Base-by-base conservation (phyloP, 192 early-diverging fungal genomes). In the Spinellus fusiger region DNA sequence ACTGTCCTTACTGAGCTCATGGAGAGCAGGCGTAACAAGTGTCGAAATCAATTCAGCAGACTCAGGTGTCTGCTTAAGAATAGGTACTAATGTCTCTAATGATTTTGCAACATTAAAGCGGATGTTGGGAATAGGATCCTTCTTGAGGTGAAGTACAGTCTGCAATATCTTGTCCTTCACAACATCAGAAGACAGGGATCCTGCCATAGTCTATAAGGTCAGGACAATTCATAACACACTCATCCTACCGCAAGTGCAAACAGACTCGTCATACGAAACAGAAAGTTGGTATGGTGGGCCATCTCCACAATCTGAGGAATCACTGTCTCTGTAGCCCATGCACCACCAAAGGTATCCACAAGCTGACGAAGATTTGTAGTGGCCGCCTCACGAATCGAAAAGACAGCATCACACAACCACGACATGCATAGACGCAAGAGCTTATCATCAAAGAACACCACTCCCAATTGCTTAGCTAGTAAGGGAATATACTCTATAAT, bases 401-500 rank as follows among this genome's bases (percentile, higher is more conserved):
- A 99, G 9, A 99, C 97, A 22, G 88, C 83, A 75, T 99, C 97
- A 15, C 93, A 91, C 49, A 99, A 81, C 97, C 97, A 99, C 37
- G 93, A 91, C 89, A 99, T 93, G 81, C 95, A 98, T 32, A 99
- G 80, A 56, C 80, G 83, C 25, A 86, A 84, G 4, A 99, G 80
- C 76, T 96, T 93, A 73, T 98, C 94, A 71, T 99, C 91, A 77
- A 99, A 99, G 79, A 99, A 99, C 31, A 82, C 87, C 29, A 93
- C 88, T 35, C 97, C 97, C 64, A 99, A 81, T 74, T 98, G 95
- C 51, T 81, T 85, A 23, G 95, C 95, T 56, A 99, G 84, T 38
- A 99, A 78, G 28, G 97, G 97, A 65, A 99, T 95, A 66, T 99
- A 95, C 67, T 99, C 95, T 71, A 99, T 99, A 65, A 99, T 99